Percentiles rank a stretch among this genome's conserved stretches.
Conservation (phyloP, 305 asterid genomes). For the Plantago lanceolata region DNA sequence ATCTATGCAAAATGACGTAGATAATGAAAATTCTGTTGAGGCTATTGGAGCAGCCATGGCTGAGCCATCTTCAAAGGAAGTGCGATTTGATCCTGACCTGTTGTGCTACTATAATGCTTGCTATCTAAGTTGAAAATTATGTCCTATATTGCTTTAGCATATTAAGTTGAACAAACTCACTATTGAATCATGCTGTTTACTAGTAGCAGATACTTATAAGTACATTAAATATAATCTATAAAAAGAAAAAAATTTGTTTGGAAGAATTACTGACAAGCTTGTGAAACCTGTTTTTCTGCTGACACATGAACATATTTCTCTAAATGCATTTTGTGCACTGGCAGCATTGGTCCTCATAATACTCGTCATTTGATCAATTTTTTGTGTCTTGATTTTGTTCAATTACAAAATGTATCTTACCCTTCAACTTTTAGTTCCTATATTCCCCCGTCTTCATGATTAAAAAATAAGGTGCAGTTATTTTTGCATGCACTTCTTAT, state of each 20-base stretch:
- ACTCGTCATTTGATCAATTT: background rate
- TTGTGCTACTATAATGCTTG: conserved; percentile 6
- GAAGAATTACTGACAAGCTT: background rate
- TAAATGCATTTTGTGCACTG: conserved; percentile 5
- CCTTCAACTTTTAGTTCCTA: background rate
- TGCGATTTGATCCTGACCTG: conserved; percentile 19
- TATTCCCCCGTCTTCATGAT: background rate
- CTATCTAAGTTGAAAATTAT: background rate
- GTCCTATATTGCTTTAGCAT: background rate
- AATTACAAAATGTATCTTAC: background rate
- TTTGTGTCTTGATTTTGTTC: background rate
- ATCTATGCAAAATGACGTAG: conserved; percentile 25
- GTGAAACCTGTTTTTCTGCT: conserved; percentile 12
- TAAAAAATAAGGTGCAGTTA: background rate
- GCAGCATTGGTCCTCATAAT: conserved; percentile 14
- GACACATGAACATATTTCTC: conserved; percentile 14
- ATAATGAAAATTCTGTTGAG: conserved; percentile 24
- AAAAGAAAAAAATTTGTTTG: background rate
- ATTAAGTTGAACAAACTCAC: conserved; percentile 13
- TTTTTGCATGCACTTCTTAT: background rate
- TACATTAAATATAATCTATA: background rate
- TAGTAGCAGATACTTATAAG: no score
- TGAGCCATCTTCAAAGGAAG: conserved; percentile 21
- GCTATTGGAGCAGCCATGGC: conserved; percentile 20
- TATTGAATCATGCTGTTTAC: conserved; percentile 8